phyloP scores from a whole-genome alignment of 2,329 filamentous ascomycete species.

The Monilinia fructigena region DNA sequence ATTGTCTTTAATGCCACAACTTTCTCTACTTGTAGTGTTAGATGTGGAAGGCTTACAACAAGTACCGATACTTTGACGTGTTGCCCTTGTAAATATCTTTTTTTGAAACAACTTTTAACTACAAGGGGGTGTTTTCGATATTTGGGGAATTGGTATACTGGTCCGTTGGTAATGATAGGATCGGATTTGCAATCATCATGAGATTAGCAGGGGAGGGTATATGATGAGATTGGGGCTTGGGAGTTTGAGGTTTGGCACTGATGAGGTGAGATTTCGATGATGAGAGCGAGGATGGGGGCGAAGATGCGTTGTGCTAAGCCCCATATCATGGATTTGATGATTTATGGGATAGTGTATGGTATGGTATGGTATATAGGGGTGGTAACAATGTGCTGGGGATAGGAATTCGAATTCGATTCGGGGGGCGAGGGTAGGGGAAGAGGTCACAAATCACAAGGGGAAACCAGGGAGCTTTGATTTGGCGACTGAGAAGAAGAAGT shows the following conservation, averaged over 20 bases:
- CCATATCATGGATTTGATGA: neutral
- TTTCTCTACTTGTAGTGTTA: neutral
- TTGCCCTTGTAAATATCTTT: neutral
- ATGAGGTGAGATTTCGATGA: neutral
- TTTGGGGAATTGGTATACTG: neutral
- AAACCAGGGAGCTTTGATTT: neutral
- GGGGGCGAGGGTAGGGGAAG: too few species aligned
- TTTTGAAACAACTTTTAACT: slow-evolving; percentile 1
- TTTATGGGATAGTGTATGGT: neutral
- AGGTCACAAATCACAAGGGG: neutral
- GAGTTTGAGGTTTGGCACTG: neutral
- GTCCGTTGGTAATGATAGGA: neutral
- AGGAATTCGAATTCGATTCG: neutral
- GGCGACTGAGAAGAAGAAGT: neutral
- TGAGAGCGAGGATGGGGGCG: neutral
- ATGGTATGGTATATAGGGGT: neutral
- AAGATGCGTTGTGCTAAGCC: neutral
- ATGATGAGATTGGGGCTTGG: neutral
- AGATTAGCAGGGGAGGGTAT: neutral
- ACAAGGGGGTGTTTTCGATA: neutral
- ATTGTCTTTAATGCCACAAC: slow-evolving; percentile 9
- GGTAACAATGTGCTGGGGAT: neutral
- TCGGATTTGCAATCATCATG: neutral
- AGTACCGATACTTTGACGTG: neutral
- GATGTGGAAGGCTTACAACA: neutral